Evolutionary conservation across 306 rosid genomes (phyloP).

Genomic region (Biancaea sappan): DNA sequence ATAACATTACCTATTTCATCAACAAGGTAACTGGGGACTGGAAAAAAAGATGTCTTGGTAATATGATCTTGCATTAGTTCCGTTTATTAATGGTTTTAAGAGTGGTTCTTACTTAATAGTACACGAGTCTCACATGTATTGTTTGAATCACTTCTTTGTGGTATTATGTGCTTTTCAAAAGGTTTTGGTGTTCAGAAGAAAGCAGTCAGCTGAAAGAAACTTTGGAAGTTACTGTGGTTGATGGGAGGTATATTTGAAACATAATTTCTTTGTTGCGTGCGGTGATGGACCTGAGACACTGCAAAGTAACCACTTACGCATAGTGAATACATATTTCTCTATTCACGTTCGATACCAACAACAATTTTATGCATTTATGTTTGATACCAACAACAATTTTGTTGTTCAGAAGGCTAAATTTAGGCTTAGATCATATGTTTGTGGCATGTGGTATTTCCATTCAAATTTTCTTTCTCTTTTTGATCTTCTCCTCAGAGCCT

Average conservation of each 20-base stretch:
- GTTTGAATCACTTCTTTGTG: conserved; percentile 8
- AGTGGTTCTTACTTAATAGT: conserved; percentile 5
- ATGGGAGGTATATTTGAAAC: background rate
- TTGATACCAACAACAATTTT: conserved; percentile 11
- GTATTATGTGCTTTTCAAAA: conserved; percentile 2
- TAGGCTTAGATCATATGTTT: conserved; percentile 23
- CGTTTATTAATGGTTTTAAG: conserved; percentile 5
- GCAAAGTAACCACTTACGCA: conserved; percentile 13
- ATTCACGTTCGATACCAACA: background rate
- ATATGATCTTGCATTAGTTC: conserved; percentile 7
- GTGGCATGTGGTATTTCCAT: conserved; percentile 14
- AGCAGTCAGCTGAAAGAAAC: conserved; percentile 23
- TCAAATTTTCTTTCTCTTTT: conserved; percentile 20
- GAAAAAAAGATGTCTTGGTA: background rate
- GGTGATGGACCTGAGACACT: background rate
- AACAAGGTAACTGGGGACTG: conserved; percentile 58
- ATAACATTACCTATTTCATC: conserved; percentile 68
- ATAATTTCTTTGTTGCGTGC: background rate
- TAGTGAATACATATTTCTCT: background rate
- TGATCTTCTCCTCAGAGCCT: conserved; percentile 34
- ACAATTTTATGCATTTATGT: conserved; percentile 21
- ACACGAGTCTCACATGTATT: background rate
- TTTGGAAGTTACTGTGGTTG: background rate
- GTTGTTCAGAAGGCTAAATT: conserved; percentile 7
- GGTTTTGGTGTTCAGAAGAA: conserved; percentile 1